Base-by-base conservation (phyloP, 441 rosid species). In the Gossypium davidsonii region DNA sequence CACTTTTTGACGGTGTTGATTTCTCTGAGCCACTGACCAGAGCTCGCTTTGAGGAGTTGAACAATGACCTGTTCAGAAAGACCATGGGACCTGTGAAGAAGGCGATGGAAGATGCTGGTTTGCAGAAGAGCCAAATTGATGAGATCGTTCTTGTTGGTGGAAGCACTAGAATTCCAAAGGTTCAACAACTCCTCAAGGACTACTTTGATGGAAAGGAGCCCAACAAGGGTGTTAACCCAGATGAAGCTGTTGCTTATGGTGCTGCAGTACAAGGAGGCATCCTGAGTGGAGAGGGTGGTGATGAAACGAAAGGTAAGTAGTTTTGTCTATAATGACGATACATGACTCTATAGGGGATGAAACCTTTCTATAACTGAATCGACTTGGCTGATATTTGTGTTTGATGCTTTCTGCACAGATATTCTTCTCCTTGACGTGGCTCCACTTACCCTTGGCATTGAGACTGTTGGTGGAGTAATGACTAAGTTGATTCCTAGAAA, bases 231-330 rank as follows among this genome's bases (percentile, higher is more conserved):
- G 98, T 94, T 77, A 94, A 94, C 89, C 98, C 97, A 0, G 97
- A 94, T 60, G 98, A 94, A 83, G 98, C 98, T 0, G 98, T 94
- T 73, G 98, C 98, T 69, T 94, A 76, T 70, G 98, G 98, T 86
- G 98, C 98, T 74, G 98, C 98, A 1, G 98, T 94, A 8, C 98
- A 94, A 84, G 98, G 98, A 53, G 96, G 97, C 78, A 94, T 92
- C 71, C 84, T 94, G 85, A 91, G 97, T 17, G 98, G 98, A 70
- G 98, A 94, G 86, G 99, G 99, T 70, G 99, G 99, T 79, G 99
- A 94, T 46, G 98, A 94, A 76, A 94, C 99, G 83, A 94, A 94
- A 92, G 98, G 98, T 88, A 80, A 0, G 11, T 31, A 34, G 39
- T 20, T 60, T 67, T 3, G 15, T 53, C 20, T 62, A 34, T 34